Base-by-base conservation (phyloP, 2,329 filamentous ascomycete species). In the Sclerotinia minor region DNA sequence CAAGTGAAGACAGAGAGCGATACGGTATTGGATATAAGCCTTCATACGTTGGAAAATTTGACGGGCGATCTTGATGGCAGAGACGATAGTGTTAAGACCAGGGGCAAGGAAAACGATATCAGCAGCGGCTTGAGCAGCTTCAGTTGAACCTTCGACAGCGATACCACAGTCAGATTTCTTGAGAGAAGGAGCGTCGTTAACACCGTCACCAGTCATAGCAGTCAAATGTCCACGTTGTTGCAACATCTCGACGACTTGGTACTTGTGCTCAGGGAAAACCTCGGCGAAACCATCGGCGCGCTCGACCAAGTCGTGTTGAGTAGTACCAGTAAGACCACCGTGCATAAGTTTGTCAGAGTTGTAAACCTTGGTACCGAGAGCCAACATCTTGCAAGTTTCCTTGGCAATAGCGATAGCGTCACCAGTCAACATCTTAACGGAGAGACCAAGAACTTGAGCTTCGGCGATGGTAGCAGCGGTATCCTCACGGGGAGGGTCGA, bases 41-140 rank as follows among this genome's bases (percentile, higher is more conserved):
- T 96, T 95, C 92, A 97, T 96, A 77, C 93, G 91, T 82, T 96
- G 92, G 86, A 96, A 96, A 80, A 97, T 96, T 81, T 96, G 92
- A 77, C 93, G 92, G 41, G 92, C 94, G 73, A 92, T 96, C 84
- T 96, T 96, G 75, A 96, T 87, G 69, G 92, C 92, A 79, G 95
- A 92, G 76, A 96, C 95, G 79, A 96, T 96, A 71, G 92, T 91
- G 80, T 91, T 93, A 70, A 96, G 88, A 84, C 92, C 93, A 64
- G 92, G 92, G 72, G 91, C 92, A 78, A 96, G 88, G 86, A 96
- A 96, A 76, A 97, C 92, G 76, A 96, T 96, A 81, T 97, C 93
- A 75, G 93, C 91, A 73, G 92, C 93, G 71, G 92, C 95, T 75
- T 92, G 92, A 75, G 93, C 93, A 77, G 92, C 93, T 78, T 96